Evolutionary conservation across 176 grass and related monocot species (phyloP), one percentile per base, ranked within the genome.

Genomic region (Cymbopogon citratus): DNA sequence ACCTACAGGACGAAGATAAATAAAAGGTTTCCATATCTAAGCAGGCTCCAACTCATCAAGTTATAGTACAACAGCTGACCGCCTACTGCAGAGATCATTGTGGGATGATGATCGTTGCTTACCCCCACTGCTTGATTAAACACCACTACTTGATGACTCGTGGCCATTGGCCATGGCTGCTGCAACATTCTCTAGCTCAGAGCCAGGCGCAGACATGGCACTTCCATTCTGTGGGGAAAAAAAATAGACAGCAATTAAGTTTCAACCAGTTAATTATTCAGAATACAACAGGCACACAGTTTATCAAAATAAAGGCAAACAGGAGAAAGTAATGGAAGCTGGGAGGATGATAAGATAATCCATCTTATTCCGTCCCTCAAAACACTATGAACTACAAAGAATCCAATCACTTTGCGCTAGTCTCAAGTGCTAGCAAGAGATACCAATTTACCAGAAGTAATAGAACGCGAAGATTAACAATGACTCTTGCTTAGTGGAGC

Each of bases 51-150:
- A 64, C 56, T 90, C 83, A 15, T 43, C 40, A 25, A 66, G 78
- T 74, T 90, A 90, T 83, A 83, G 31, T 79, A 90, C 88, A 90
- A 67, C 78, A 83, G 60, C 78, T 52, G 39, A 40, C 74, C 31
- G 35, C 78, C 84, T 69, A 78, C 59, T 24, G 69, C 64, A 70
- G 60, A 38, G 74, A 77, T 51, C n/a, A 67, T n/a, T 78, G 57
- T 14, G 66, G 79, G 74, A 82, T 40, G 60, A 72, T 60, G 31
- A 77, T n/a, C 10, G 2, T 59, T 3, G 3, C 9, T 49, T 31
- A 28, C 43, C 41, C 31, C 80, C 81, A 82, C 52, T 73, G 12
- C 35, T 25, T 16, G 71, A 59, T 66, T 34, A 75, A 23, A 71
- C 68, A 52, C 43, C 35, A 23, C 36, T 68, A 13, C 38, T 63